A percentile compares a stretch with the other conserved stretches of the same genome.
phyloP scores from a whole-genome alignment of 2,329 filamentous ascomycete species.

The Phyllosticta citribraziliensis region DNA sequence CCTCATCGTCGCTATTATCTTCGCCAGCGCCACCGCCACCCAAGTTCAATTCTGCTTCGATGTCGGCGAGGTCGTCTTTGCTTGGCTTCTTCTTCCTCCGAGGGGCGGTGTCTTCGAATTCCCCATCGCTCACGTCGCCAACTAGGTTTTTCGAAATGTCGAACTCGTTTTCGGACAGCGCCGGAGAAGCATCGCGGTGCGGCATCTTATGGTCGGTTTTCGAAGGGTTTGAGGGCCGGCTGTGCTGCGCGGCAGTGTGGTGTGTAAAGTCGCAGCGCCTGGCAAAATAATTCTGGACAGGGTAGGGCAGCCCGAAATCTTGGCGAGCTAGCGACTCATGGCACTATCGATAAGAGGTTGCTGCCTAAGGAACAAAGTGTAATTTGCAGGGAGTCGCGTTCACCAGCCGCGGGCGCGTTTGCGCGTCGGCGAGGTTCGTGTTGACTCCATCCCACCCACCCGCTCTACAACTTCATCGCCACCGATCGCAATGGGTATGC shows the following conservation, averaged over 20 bases:
- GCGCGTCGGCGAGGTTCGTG: constrained; percentile 1
- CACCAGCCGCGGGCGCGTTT: background rate
- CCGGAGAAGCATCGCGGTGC: constrained; percentile 66
- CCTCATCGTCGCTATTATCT: constrained; percentile 59
- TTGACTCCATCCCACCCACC: background rate
- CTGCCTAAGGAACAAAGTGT: background rate
- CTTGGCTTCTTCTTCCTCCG: background rate
- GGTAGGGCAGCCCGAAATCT: background rate
- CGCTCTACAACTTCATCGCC: background rate
- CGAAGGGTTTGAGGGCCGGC: constrained; percentile 1
- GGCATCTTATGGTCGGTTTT: constrained; percentile 44
- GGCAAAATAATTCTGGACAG: constrained; percentile 8
- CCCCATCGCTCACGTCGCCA: constrained; percentile 45
- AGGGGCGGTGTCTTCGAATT: constrained; percentile 22
- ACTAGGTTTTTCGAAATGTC: constrained; percentile 79
- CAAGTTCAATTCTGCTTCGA: constrained; percentile 26
- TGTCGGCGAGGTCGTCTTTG: constrained; percentile 13
- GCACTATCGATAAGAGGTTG: constrained; percentile 1
- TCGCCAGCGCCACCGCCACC: constrained; percentile 41
- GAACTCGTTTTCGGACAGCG: constrained; percentile 78
- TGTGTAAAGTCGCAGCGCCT: background rate
- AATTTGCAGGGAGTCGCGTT: background rate
- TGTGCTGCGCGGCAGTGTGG: constrained; percentile 5
- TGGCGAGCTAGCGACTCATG: constrained; percentile 1
- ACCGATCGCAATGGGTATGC: constrained; percentile 1